Conservation (phyloP, 2,329 filamentous ascomycete species). For the Trichoderma guizhouense region DNA sequence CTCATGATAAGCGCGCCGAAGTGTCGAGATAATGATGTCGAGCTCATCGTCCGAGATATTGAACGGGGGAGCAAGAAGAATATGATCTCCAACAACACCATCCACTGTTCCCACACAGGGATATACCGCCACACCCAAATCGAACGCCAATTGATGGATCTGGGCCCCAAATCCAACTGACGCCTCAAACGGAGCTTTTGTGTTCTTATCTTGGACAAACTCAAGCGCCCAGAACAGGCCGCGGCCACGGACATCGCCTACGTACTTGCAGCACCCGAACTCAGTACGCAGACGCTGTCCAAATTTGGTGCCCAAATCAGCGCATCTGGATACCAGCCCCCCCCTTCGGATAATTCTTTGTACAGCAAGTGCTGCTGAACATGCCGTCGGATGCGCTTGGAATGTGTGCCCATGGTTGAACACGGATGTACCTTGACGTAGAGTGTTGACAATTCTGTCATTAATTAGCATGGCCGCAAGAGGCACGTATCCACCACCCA, state of each 20-base stretch:
- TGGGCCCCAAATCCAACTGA: background rate
- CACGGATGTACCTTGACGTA: background rate
- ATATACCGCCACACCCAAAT: conserved; percentile 48
- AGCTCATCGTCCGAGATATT: background rate
- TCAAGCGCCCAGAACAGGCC: conserved; percentile 51
- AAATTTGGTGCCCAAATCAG: conserved; percentile 21
- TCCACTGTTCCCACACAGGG: conserved; percentile 59
- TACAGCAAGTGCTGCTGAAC: conserved; percentile 26
- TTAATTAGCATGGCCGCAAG: conserved; percentile 34
- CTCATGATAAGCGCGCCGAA: background rate
- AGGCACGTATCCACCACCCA: conserved; percentile 53
- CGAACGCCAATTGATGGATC: background rate
- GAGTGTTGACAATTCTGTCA: background rate
- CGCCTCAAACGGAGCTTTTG: conserved; percentile 35
- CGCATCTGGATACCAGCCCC: conserved; percentile 56
- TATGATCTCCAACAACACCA: conserved; percentile 62
- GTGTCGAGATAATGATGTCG: background rate
- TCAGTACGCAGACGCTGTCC: conserved; percentile 27
- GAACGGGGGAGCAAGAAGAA: background rate
- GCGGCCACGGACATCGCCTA: conserved; percentile 59
- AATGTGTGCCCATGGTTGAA: conserved; percentile 29
- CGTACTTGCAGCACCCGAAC: conserved; percentile 40
- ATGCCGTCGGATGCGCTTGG: conserved; percentile 27
- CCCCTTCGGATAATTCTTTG: conserved; percentile 52
- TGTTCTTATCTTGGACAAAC: conserved; percentile 39